These are phyloP conservation scores for Daldinia decipiens DNA, from an alignment of 495 filamentous ascomycete genomes.

Conservation along the genomic window DNA sequence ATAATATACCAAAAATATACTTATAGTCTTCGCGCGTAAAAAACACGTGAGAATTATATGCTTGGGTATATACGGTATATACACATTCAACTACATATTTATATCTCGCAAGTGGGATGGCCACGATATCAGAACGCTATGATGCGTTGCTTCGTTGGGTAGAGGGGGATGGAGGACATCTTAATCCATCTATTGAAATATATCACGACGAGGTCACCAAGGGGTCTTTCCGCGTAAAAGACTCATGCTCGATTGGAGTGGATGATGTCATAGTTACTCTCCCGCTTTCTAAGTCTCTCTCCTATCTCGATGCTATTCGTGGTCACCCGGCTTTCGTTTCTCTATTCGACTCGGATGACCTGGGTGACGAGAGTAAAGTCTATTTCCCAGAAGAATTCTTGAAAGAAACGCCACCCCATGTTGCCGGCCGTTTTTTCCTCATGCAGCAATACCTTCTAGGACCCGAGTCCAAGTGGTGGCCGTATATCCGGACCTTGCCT, in stretches of 20 bases:
- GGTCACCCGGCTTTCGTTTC: slow-evolving; percentile 42
- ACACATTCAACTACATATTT: not conserved
- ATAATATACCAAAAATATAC: not conserved
- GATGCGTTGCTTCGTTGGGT: slow-evolving; percentile 51
- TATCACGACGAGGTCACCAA: slow-evolving; percentile 56
- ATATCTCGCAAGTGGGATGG: slow-evolving; percentile 21
- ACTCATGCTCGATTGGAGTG: slow-evolving; percentile 23
- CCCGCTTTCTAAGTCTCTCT: slow-evolving; percentile 53
- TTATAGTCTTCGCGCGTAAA: not conserved
- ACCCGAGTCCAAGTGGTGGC: slow-evolving; percentile 60
- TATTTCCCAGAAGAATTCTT: slow-evolving; percentile 55
- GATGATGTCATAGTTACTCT: slow-evolving; percentile 53
- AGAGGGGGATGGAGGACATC: slow-evolving; percentile 47
- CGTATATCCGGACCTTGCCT: slow-evolving; percentile 63
- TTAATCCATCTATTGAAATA: slow-evolving; percentile 57
- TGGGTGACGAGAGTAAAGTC: not conserved
- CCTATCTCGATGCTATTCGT: slow-evolving; percentile 57
- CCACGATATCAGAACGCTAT: slow-evolving; percentile 39
- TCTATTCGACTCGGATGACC: slow-evolving; percentile 11
- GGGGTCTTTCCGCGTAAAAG: slow-evolving; percentile 56
- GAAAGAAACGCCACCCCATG: slow-evolving; percentile 52
- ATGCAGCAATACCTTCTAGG: slow-evolving; percentile 59
- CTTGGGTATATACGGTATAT: not conserved
- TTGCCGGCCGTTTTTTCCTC: slow-evolving; percentile 60
- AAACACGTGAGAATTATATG: not conserved